Evolutionary conservation across 1,284 basidiomycete species (phyloP).

Genomic region (Cryptococcus sp.): DNA sequence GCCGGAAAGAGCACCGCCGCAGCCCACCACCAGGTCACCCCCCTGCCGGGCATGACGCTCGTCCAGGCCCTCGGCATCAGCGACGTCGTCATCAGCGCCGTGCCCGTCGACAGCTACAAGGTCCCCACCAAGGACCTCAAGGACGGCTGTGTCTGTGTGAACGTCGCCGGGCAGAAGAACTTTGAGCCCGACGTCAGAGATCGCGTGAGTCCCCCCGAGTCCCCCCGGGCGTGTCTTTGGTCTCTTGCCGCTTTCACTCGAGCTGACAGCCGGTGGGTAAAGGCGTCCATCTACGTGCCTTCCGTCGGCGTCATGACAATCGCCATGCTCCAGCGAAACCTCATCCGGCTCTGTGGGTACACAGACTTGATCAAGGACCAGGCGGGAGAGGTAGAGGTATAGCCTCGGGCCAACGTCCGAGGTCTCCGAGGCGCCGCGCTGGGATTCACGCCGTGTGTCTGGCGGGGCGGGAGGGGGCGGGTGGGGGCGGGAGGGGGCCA

Average conservation of each 20-base stretch:
- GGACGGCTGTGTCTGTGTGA: conserved; percentile 88
- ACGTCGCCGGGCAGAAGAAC: conserved; percentile 94
- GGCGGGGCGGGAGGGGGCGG: too few species aligned
- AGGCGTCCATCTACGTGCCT: conserved; percentile 89
- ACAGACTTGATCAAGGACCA: conserved; percentile 50
- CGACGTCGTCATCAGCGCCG: conserved; percentile 88
- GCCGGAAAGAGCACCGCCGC: conserved; percentile 57
- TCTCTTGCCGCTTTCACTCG: not conserved
- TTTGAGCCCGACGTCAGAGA: conserved; percentile 90
- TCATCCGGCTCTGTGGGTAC: conserved; percentile 75
- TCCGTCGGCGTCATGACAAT: conserved; percentile 96
- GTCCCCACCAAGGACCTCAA: conserved; percentile 84
- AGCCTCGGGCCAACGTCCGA: too few species aligned
- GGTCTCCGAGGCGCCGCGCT: too few species aligned
- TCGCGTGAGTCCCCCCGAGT: conserved; percentile 58
- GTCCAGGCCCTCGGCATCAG: conserved; percentile 73
- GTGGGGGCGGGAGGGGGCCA: too few species aligned
- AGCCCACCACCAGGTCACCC: conserved; percentile 77
- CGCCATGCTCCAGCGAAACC: conserved; percentile 89
- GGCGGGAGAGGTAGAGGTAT: not conserved
- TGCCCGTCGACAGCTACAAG: conserved; percentile 83
- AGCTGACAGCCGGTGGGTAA: not conserved
- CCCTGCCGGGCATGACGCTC: conserved; percentile 60
- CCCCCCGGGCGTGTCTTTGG: too few species aligned
- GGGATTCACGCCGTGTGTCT: too few species aligned